These are phyloP conservation scores for Rhododendron molle DNA, from an alignment of 148 eudicot genomes.

Conservation along the genomic window DNA sequence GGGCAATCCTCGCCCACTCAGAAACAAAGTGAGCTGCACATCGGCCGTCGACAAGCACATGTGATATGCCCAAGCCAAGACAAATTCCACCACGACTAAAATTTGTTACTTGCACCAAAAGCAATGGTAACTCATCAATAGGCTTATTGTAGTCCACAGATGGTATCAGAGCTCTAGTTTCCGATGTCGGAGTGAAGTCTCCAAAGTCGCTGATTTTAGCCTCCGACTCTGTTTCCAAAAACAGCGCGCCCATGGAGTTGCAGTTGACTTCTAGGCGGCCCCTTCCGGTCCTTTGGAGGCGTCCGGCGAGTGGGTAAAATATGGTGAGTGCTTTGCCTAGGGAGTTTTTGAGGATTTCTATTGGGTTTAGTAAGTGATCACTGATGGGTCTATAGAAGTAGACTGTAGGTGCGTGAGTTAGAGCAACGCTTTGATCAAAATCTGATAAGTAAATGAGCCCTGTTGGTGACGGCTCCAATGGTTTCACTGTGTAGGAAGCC, in stretches of 20 bases:
- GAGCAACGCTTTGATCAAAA: background rate
- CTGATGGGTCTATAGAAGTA: background rate
- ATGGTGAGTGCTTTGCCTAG: slow-evolving; percentile 11
- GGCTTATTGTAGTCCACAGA: slow-evolving; percentile 17
- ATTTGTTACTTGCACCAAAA: slow-evolving; percentile 40
- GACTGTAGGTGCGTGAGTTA: background rate
- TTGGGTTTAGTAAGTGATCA: background rate
- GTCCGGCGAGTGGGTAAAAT: slow-evolving; percentile 29
- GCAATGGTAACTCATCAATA: slow-evolving; percentile 26
- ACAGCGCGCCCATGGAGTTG: slow-evolving; percentile 32
- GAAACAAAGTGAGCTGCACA: slow-evolving; percentile 30
- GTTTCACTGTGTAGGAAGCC: background rate
- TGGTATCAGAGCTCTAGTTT: slow-evolving; percentile 16
- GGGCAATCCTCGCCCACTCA: slow-evolving; percentile 46
- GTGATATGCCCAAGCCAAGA: slow-evolving; percentile 26
- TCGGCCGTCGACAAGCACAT: slow-evolving; percentile 36
- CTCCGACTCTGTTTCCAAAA: slow-evolving; percentile 34
- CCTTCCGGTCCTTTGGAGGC: slow-evolving; percentile 12
- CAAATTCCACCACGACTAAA: slow-evolving; percentile 48
- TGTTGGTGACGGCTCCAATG: background rate
- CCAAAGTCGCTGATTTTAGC: slow-evolving; percentile 22
- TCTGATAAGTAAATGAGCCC: slow-evolving; percentile 1
- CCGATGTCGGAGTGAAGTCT: slow-evolving; percentile 19
- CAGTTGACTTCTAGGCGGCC: slow-evolving; percentile 41
- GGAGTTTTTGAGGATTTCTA: background rate